Base-by-base conservation (phyloP, 495 filamentous ascomycete species). In the Choiromyces venosus region DNA sequence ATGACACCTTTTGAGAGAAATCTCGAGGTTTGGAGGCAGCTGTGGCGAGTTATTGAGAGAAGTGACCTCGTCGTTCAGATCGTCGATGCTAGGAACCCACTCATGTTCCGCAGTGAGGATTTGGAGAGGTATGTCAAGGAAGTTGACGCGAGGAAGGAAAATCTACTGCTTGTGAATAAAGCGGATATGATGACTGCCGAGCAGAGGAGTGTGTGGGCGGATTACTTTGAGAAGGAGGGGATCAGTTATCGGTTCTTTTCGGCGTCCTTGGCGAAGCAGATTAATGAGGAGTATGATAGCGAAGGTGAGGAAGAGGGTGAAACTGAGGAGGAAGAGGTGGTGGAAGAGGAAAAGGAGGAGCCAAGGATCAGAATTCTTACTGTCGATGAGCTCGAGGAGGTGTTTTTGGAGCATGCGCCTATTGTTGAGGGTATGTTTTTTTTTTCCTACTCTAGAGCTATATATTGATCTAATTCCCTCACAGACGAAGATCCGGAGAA, bases 1-100 rank as follows among this genome's bases (percentile, higher is more conserved):
- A 96, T 99, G 93, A 99, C 96, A 2, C 96, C 96, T 0, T 99
- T 99, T 79, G 96, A 99, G 86, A 87, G 95, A 42, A 99, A 99
- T 83, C 77, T 99, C 73, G 96, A 99, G 82, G 94, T 99, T 67
- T 99, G 96, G 96, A 88, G 96, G 81, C 96, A 99, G 83, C 80
- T 99, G 77, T 99, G 96, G 96, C 88, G 96, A 83, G 96, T 99
- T 67, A 97, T 99, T 78, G 96, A 99, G 85, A 87, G 96, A 36
- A 97, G 92, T 12, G 95, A 99, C 82, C 84, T 99, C 36, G 88
- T 99, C 3, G 95, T 98, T 66, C 96, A 99, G 85, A 99, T 99
- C 84, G 96, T 98, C 74, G 96, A 99, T 85, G 96, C 96, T 7
- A 86, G 96, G 74, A 97, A 97, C 83, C 96, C 96, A 7, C 85